These are phyloP conservation scores for Trametes cubensis DNA, from an alignment of 768 basidiomycete species.

Conservation along the genomic window DNA sequence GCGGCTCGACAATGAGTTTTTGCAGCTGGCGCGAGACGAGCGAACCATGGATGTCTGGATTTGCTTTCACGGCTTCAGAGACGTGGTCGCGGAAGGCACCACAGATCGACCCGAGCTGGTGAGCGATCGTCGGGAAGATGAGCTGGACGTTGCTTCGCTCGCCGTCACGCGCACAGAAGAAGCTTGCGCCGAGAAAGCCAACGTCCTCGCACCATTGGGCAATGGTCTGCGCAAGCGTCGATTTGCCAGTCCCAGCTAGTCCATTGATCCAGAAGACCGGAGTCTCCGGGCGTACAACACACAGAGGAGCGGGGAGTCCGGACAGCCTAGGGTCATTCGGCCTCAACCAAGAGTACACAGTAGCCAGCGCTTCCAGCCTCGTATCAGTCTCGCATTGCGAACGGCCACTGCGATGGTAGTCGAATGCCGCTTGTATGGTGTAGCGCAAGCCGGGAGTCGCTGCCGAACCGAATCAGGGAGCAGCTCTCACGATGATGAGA, in stretches of 20 bases:
- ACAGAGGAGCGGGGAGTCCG: not conserved
- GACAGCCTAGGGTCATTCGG: not conserved
- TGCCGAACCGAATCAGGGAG: not conserved
- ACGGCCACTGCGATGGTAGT: not conserved
- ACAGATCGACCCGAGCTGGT: conserved; percentile 12
- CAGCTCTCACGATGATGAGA: too few species aligned
- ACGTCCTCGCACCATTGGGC: conserved; percentile 7
- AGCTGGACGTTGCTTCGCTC: conserved; percentile 17
- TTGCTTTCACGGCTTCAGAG: conserved; percentile 2
- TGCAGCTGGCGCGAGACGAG: conserved; percentile 15
- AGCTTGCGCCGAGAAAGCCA: conserved; percentile 19
- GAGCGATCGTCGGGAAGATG: conserved; percentile 22
- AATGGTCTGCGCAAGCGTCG: conserved; percentile 17
- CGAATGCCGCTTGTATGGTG: not conserved
- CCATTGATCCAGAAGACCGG: conserved; percentile 22
- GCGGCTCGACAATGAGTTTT: conserved; percentile 17
- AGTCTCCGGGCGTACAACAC: not conserved
- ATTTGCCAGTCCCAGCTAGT: conserved; percentile 21
- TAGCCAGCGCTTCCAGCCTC: not conserved
- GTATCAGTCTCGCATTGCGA: not conserved
- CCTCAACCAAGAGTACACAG: conserved; percentile 1
- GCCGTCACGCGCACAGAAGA: conserved; percentile 21
- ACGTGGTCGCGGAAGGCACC: not conserved
- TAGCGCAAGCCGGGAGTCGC: not conserved
- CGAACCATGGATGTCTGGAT: conserved; percentile 2